Percentiles rank a stretch among this genome's conserved stretches.
phyloP scores from a whole-genome alignment of 2,329 filamentous ascomycete genomes.

The Fonsecaea monophora region DNA sequence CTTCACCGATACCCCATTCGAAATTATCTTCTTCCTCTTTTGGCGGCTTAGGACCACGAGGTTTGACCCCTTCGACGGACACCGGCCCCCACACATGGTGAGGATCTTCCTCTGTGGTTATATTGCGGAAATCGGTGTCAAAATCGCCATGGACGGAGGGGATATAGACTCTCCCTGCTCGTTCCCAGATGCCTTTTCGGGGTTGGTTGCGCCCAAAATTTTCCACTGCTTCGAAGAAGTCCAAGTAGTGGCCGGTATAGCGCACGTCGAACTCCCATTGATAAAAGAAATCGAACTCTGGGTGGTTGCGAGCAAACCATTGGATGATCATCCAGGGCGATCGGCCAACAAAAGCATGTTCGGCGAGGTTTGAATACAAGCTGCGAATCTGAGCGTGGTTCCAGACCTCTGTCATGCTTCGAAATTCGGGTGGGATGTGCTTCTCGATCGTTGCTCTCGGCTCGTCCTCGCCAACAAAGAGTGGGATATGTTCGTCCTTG shows the following conservation, averaged over 20 bases:
- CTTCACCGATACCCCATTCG: slow-evolving; percentile 77
- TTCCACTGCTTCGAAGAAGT: slow-evolving; percentile 71
- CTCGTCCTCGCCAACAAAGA: slow-evolving; percentile 75
- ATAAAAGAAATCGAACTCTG: slow-evolving; percentile 82
- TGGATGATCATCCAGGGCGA: slow-evolving; percentile 74
- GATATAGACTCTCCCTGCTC: slow-evolving; percentile 63
- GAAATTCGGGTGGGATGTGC: slow-evolving; percentile 72
- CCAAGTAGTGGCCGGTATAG: slow-evolving; percentile 81
- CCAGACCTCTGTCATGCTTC: slow-evolving; percentile 75
- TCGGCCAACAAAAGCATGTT: slow-evolving; percentile 41
- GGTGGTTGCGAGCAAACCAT: slow-evolving; percentile 76
- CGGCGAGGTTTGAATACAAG: slow-evolving; percentile 40
- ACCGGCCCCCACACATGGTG: slow-evolving; percentile 68
- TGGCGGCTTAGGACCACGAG: slow-evolving; percentile 69
- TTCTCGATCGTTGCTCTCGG: slow-evolving; percentile 62
- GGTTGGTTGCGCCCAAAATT: slow-evolving; percentile 62
- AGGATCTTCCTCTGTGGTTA: slow-evolving; percentile 38
- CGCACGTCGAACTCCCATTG: slow-evolving; percentile 87
- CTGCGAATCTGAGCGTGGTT: slow-evolving; percentile 52
- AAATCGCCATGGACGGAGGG: slow-evolving; percentile 60
- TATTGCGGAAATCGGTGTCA: slow-evolving; percentile 41
- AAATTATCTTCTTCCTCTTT: slow-evolving; percentile 68
- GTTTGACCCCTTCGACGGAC: slow-evolving; percentile 64
- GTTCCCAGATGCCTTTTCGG: slow-evolving; percentile 65
- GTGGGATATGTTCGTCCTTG: slow-evolving; percentile 71